These are phyloP conservation scores for Fusarium papillatum DNA, from an alignment of 2,329 filamentous ascomycete species.

Conservation along the genomic window DNA sequence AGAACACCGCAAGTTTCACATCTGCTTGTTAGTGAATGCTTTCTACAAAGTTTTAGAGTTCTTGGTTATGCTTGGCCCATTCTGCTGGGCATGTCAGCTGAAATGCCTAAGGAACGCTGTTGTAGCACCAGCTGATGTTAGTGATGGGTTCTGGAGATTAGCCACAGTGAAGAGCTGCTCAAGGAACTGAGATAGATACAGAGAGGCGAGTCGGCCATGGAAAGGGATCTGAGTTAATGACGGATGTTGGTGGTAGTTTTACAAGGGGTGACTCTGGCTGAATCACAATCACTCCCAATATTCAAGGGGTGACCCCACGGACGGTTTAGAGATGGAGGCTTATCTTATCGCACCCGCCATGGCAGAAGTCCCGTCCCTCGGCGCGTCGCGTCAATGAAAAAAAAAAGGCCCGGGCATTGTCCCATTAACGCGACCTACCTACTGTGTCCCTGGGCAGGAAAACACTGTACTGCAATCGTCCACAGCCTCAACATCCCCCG, in stretches of 20 bases:
- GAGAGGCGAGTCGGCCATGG: not conserved
- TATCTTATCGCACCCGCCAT: constrained; percentile 31
- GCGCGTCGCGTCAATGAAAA: constrained; percentile 31
- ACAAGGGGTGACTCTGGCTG: not conserved
- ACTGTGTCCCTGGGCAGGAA: constrained; percentile 24
- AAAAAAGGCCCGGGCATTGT: constrained; percentile 4
- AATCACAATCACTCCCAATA: not conserved
- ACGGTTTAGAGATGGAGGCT: constrained; percentile 7
- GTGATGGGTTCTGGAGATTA: constrained; percentile 75
- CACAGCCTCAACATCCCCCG: constrained; percentile 16
- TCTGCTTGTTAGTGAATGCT: constrained; percentile 84
- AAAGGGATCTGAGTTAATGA: not conserved
- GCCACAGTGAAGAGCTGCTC: constrained; percentile 26
- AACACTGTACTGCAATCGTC: constrained; percentile 32
- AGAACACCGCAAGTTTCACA: constrained; percentile 86
- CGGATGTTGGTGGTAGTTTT: not conserved
- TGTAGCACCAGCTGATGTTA: constrained; percentile 72
- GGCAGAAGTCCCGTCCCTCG: not conserved
- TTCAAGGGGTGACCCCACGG: not conserved
- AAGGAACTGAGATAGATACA: not conserved
- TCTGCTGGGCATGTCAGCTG: constrained; percentile 66
- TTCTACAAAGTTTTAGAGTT: constrained; percentile 66
- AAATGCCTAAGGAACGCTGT: constrained; percentile 80
- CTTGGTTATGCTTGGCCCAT: constrained; percentile 71
- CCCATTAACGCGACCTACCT: constrained; percentile 28